Percentiles rank a stretch among this genome's conserved stretches.
Conservation (phyloP, 495 filamentous ascomycete genomes). For the Penicillium angulare region DNA sequence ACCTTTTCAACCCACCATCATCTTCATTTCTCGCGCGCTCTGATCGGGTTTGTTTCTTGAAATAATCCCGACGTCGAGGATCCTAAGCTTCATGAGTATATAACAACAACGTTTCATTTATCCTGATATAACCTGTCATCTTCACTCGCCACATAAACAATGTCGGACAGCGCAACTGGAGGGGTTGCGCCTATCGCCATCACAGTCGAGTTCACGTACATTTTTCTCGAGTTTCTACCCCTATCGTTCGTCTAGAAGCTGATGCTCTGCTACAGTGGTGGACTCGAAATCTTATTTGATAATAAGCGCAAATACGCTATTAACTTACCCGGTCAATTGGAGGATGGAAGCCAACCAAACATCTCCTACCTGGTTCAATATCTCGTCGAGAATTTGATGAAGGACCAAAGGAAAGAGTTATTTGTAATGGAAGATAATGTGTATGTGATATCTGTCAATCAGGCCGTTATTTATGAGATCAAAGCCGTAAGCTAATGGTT, state of each 20-base stretch:
- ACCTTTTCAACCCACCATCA: no score
- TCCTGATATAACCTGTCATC: neutral
- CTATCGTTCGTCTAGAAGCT: conserved; percentile 1
- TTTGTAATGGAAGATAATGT: conserved; percentile 87
- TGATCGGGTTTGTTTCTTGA: neutral
- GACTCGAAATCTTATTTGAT: conserved; percentile 91
- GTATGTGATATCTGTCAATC: conserved; percentile 50
- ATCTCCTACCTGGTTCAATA: conserved; percentile 75
- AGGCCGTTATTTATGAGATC: no score
- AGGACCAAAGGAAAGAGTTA: conserved; percentile 78
- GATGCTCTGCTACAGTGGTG: conserved; percentile 60
- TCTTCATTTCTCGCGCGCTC: no score
- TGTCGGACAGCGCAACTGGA: conserved; percentile 8
- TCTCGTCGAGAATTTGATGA: conserved; percentile 83
- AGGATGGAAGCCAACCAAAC: conserved; percentile 57
- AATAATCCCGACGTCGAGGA: neutral
- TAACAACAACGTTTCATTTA: neutral
- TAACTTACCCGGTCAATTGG: conserved; percentile 61
- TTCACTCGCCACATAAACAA: neutral
- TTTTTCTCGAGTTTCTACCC: neutral
- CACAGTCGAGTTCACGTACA: conserved; percentile 75
- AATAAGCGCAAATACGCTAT: conserved; percentile 72
- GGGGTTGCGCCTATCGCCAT: conserved; percentile 42
- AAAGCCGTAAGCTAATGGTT: conserved; percentile 9
- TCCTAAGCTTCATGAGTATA: neutral